Evolutionary conservation across 768 basidiomycete genomes (phyloP), one percentile per base, ranked within the genome.

Genomic region (Boletus rubescentipes): DNA sequence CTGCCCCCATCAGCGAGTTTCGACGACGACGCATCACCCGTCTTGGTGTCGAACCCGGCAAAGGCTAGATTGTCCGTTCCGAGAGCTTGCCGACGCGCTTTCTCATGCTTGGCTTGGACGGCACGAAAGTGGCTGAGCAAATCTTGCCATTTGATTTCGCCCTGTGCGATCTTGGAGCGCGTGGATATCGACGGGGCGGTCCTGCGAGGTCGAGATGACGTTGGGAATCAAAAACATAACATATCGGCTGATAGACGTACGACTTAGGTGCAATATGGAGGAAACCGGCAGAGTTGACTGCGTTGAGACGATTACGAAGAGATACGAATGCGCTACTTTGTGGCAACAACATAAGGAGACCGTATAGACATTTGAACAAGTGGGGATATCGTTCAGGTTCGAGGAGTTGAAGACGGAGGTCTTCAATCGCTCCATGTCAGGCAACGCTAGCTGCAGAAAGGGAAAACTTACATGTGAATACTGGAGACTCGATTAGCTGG

Each of bases 91-190:
- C 95, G 78, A 29, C 94, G 83, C 5, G 93, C 84, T 67, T 94
- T 95, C 74, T 98, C 95, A 66, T 98, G 95, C 61, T 86, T 89
- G 32, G 81, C 78, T 71, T 99, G 97, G 1, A 97, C 85, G 0
- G 82, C 75, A 16, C 95, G 86, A 77, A 99, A 99, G 69, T 99
- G 97, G 5, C 81, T 79, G 10, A 98, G 80, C 0, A 99, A 79
- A 56, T 98, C 97, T 65, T 87, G 86, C 97, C 97, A 99, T 67
- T 97, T 98, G 68, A 99, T 97, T 49, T 97, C 93, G 39, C 91
- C 93, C 23, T 90, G 82, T 30, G 83, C 76, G 0, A 86, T 65
- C 68, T 96, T 96, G 4, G 92, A 88, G 21, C 93, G 83, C 18
- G 84, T 76, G 2, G 85, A 66, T 23, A 77, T 60, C 20, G 74